Evolutionary conservation across 2,329 filamentous ascomycete species (phyloP), one percentile per base, ranked within the genome.

Genomic region (Verticillium longisporum): DNA sequence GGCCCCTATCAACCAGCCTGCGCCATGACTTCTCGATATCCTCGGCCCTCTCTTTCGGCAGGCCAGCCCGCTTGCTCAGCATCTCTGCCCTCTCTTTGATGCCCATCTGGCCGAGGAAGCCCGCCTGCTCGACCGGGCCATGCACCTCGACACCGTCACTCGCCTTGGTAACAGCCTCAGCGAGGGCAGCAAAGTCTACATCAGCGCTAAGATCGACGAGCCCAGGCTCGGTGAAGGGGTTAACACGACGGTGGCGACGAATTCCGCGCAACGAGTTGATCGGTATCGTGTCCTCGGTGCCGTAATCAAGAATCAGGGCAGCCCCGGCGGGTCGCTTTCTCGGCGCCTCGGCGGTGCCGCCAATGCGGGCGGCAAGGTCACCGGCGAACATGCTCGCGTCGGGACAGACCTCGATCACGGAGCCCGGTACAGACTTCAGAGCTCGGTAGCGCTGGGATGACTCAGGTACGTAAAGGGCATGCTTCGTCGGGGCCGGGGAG

Each of bases 271-370:
- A 83, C 0, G 92, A 96, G 80, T 97, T 96, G 63, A 90, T 80
- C 2, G 95, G 95, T 57, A 99, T 87, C 0, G 80, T 90, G 68
- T 87, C 81, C 3, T 86, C 75, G 4, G 94, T 90, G 18, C 95
- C 95, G 75, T 99, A 99, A 77, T 99, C 95, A 55, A 99, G 86
- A 67, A 99, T 91, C n/a, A 99, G 81, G 1, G 94, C 95, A 9
- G 93, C 95, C 57, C 95, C 95, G 0, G 87, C 88, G 1, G 93
- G 87, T 1, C 71, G 72, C 0, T 79, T 67, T 70, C 91, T 93
- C 0, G 80, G 77, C 6, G 80, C 66, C 45, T 78, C 67, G 1
- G 75, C 61, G 0, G 83, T 80, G 58, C 91, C 92, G 59, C 94
- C 94, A 69, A 99, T 96, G 60, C 92, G 87, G 13, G 83, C 76